These are phyloP conservation scores for Hymenoscyphus salicellus DNA, from an alignment of 2,329 filamentous ascomycete genomes.

Conservation along the genomic window DNA sequence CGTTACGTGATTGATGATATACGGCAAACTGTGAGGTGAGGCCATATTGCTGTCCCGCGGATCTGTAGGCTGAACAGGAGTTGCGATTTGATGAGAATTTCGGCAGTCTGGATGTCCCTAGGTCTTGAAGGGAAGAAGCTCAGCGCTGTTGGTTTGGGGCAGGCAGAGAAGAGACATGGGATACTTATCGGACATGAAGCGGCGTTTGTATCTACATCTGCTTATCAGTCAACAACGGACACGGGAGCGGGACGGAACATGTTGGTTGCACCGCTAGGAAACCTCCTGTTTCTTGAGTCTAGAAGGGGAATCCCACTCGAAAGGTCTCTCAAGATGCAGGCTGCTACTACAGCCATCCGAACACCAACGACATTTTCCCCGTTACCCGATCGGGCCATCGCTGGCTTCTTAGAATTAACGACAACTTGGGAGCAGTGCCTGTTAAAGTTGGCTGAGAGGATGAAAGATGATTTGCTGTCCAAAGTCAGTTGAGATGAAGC, in stretches of 20 bases:
- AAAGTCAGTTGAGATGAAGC: too few relatives aligned
- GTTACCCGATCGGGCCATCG: too few relatives aligned
- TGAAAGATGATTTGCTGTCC: too few relatives aligned
- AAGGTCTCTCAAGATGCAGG: background rate
- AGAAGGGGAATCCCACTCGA: background rate
- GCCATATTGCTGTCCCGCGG: background rate
- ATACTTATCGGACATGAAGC: background rate
- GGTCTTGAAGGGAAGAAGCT: background rate
- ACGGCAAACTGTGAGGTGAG: background rate
- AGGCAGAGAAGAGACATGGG: background rate
- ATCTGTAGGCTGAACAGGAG: background rate
- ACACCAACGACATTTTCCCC: background rate
- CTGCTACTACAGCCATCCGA: background rate
- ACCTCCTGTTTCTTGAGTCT: background rate
- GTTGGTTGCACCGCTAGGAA: background rate
- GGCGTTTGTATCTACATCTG: background rate
- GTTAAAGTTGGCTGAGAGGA: too few relatives aligned
- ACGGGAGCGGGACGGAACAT: background rate
- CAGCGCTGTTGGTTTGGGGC: background rate
- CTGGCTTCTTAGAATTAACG: too few relatives aligned
- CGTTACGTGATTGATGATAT: slow-evolving; percentile 22
- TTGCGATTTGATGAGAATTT: background rate
- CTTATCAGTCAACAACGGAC: background rate
- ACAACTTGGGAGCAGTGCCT: too few relatives aligned
- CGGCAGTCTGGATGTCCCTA: background rate